Conservation (phyloP, 352 stramenopile genomes). For the Elongisporangium prolatum region DNA sequence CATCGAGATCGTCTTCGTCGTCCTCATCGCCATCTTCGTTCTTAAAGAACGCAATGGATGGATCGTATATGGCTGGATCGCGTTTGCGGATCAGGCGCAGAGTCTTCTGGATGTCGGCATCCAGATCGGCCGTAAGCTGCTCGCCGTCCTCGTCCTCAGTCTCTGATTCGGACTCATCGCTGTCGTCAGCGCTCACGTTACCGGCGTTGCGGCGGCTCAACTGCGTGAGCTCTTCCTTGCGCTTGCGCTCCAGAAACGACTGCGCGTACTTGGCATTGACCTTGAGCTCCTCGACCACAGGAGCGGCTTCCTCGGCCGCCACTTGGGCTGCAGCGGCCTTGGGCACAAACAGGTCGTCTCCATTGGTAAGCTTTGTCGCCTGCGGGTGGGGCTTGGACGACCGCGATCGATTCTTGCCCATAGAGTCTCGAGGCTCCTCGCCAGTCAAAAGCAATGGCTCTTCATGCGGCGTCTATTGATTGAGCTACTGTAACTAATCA, state of each 20-base stretch:
- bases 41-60: constrained; percentile 87
- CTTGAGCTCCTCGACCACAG: constrained; percentile 37
- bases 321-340: constrained; percentile 14
- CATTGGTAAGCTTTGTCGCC: neutral
- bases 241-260: constrained; percentile 68
- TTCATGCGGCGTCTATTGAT: neutral
- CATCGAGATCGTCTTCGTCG: constrained; percentile 18
- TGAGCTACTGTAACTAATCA: neutral
- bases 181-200: constrained; percentile 29
- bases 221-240: constrained; percentile 70
- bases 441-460: neutral
- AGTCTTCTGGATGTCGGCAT: constrained; percentile 77
- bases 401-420: constrained; percentile 10
- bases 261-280: constrained; percentile 80
- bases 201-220: constrained; percentile 35
- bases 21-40: constrained; percentile 19
- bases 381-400: constrained; percentile 8
- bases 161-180: constrained; percentile 72
- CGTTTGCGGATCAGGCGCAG: constrained; percentile 89
- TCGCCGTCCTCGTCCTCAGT: constrained; percentile 84
- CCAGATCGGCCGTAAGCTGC: constrained; percentile 64
- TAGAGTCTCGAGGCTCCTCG: neutral
- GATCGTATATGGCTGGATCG: constrained; percentile 92
- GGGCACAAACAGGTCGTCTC: constrained; percentile 30
- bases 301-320: constrained; percentile 9